Conservation (phyloP, 78 protist species). For the Cyanophora paradoxa region DNA sequence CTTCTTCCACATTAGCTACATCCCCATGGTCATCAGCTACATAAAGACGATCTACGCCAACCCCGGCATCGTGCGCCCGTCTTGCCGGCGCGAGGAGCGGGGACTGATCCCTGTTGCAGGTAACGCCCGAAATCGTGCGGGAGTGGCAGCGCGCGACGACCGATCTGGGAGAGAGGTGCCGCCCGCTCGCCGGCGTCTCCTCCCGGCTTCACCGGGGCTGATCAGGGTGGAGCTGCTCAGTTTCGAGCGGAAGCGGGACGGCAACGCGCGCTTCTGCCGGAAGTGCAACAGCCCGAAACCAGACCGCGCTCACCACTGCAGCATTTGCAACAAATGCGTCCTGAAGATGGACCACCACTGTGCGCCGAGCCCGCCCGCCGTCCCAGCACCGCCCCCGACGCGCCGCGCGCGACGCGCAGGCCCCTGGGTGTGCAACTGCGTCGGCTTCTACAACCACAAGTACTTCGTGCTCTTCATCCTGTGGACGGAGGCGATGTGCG, state of each 20-base stretch:
- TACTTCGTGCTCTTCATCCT: conserved; percentile 41
- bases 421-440: conserved; percentile 55
- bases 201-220: too few species aligned
- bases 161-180: too few species aligned
- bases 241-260: too few species aligned
- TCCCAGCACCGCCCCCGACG: neutral
- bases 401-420: conserved; percentile 3
- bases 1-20: neutral
- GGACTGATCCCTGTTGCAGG: too few species aligned
- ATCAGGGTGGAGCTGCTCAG: too few species aligned
- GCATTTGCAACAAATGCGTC: conserved; percentile 50
- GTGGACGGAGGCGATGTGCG: conserved; percentile 2
- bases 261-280: conserved; percentile 1
- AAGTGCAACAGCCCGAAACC: conserved; percentile 26
- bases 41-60: neutral
- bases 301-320: conserved; percentile 74
- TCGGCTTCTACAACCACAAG: conserved; percentile 52
- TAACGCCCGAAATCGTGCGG: too few species aligned
- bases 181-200: too few species aligned
- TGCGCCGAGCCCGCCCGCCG: neutral
- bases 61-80: neutral
- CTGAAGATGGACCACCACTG: conserved; percentile 62
- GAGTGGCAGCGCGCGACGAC: too few species aligned
- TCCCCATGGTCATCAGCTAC: neutral
- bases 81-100: neutral